Conservation (phyloP, 352 stramenopile genomes). For the Pythium biforme region DNA sequence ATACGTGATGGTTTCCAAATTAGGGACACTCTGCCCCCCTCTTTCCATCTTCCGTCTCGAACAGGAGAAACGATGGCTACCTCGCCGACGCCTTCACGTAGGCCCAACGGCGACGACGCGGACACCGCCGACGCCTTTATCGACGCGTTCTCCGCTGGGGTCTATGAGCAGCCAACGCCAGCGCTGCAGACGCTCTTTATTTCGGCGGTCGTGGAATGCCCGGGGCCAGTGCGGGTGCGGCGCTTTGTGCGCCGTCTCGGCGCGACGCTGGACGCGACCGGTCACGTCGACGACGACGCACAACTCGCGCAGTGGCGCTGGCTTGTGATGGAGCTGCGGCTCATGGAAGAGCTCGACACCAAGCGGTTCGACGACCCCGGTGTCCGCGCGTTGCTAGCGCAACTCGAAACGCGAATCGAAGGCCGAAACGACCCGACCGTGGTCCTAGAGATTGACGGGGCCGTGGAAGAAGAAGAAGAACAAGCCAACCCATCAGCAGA, state of each 20-base stretch:
- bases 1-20: no score
- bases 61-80: constrained; percentile 2
- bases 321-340: constrained; percentile 14
- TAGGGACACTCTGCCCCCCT: no score
- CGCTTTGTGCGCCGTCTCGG: background rate
- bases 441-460: background rate
- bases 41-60: no score
- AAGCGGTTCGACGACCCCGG: constrained; percentile 11
- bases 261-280: background rate
- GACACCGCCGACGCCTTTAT: constrained; percentile 14
- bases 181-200: constrained; percentile 10
- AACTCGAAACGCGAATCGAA: constrained; percentile 6
- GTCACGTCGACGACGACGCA: background rate
- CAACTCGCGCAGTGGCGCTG: constrained; percentile 12
- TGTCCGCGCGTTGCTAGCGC: background rate
- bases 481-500: background rate
- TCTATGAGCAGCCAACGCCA: background rate
- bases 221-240: background rate
- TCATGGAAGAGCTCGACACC: constrained; percentile 16
- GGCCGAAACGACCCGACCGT: background rate
- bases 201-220: constrained; percentile 9
- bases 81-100: background rate
- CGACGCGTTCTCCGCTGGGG: constrained; percentile 1
- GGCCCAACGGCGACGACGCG: no score
- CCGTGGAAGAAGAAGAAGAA: background rate